phyloP scores from a whole-genome alignment of 805 yeast species.

The Candida coleopterorum region DNA sequence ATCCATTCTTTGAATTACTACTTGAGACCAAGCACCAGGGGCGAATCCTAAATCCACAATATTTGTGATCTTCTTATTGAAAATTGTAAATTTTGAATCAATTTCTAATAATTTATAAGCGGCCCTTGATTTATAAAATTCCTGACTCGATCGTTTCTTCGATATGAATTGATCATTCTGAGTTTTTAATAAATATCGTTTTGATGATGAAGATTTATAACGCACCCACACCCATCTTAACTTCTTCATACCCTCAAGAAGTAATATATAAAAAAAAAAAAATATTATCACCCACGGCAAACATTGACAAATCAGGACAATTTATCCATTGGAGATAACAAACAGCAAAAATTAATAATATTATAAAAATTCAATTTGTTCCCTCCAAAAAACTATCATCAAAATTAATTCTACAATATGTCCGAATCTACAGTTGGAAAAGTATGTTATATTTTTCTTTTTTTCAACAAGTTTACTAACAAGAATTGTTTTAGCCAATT shows the following conservation, averaged over 20 bases:
- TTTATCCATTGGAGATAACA: neutral
- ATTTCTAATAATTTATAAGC: slow-evolving; percentile 83
- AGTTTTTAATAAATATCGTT: slow-evolving; percentile 1
- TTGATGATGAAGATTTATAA: slow-evolving; percentile 6
- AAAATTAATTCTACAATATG: neutral
- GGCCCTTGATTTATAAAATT: slow-evolving; percentile 75
- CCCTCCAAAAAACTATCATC: too few relatives aligned
- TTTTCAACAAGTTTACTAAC: slow-evolving; percentile 6
- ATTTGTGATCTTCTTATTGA: slow-evolving; percentile 45
- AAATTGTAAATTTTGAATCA: slow-evolving; percentile 56
- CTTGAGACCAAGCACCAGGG: slow-evolving; percentile 95
- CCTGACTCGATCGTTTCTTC: slow-evolving; percentile 10
- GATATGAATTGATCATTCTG: slow-evolving; percentile 3
- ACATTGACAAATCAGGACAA: slow-evolving; percentile 1
- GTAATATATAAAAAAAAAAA: too few relatives aligned
- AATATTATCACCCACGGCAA: too few relatives aligned
- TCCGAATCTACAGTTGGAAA: slow-evolving; percentile 16
- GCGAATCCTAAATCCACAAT: slow-evolving; percentile 90
- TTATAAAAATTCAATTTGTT: too few relatives aligned
- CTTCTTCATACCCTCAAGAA: too few relatives aligned
- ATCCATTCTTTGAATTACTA: slow-evolving; percentile 47
- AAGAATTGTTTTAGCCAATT: slow-evolving; percentile 54
- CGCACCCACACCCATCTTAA: slow-evolving; percentile 1
- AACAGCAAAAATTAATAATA: too few relatives aligned
- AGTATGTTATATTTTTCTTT: slow-evolving; percentile 9